Base-by-base conservation (phyloP, 2,329 filamentous ascomycete species). In the Apiospora aurea region DNA sequence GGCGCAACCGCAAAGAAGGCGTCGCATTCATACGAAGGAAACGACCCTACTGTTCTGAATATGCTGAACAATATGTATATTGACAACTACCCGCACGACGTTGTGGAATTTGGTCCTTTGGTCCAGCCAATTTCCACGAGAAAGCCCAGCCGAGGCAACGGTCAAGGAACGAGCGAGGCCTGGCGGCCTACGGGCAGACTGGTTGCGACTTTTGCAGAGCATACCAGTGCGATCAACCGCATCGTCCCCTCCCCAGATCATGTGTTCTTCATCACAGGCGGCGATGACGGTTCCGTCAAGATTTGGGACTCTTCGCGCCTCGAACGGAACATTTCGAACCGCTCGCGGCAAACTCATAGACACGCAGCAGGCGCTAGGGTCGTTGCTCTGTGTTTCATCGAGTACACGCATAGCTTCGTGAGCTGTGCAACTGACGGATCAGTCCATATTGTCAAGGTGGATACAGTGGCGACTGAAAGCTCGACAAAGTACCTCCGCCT, bases 301-400 rank as follows among this genome's bases (percentile, higher is more conserved):
- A 88, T 99, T 6, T 99, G 96, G 96, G 96, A 99, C 82, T 93
- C 94, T 38, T 91, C 91, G 38, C 89, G 96, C 34, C 87, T 99
- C 8, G 96, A 99, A 82, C 92, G 95, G 64, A 98, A 98, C 79
- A 90, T 98, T 69, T 93, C 94, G 0, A 93, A 97, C 77, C 90
- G 95, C 61, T 95, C 96, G 41, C 89, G 96, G 29, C 94, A 97
- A 79, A 97, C 94, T 0, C 93, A 98, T 82, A 91, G 88, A 72
- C 94, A 98, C 77, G 88, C 88, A 0, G 83, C 89, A 0, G 92
- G 91, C 1, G 88, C 91, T 0, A 92, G 90, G 72, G 93, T 98
- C 2, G 91, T 94, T 43, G 92, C 94, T 18, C 82, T 99, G 29
- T 95, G 94, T 76, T 98, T 99, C 79, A 90, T 99, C 51, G 95